Conservation (phyloP, 345 rosid species). For the Toxicodendron radicans region DNA sequence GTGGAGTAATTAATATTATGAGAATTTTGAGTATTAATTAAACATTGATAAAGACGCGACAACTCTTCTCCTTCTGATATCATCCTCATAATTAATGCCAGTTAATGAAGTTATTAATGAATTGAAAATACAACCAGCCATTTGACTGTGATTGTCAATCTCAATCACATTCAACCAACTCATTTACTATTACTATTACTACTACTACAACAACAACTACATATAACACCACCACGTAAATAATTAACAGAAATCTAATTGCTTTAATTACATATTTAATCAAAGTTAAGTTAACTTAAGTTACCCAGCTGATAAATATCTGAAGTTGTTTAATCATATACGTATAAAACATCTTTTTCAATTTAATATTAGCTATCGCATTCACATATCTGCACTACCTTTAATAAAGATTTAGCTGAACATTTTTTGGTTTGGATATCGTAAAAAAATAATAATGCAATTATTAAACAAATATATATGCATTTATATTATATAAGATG, state of each 20-base stretch:
- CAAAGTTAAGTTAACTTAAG: no score
- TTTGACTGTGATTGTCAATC: conserved; percentile 14
- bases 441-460: not conserved
- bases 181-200: no score
- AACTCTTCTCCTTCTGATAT: not conserved
- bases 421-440: conserved; percentile 16
- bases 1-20: conserved; percentile 6
- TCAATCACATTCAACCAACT: no score
- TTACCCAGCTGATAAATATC: not conserved
- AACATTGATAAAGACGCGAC: conserved; percentile 23
- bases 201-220: no score
- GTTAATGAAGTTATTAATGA: conserved; percentile 6
- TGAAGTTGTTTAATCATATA: not conserved
- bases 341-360: not conserved
- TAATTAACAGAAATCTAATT: no score
- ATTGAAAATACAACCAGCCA: no score
- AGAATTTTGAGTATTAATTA: conserved; percentile 9
- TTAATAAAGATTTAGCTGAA: conserved; percentile 37
- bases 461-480: not conserved
- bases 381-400: conserved; percentile 32
- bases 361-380: not conserved
- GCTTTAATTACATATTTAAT: no score
- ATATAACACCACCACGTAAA: no score
- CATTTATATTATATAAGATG: not conserved
- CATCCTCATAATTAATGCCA: conserved; percentile 17